Conservation (phyloP, 2,329 filamentous ascomycete genomes). For the Lojkania enalia region DNA sequence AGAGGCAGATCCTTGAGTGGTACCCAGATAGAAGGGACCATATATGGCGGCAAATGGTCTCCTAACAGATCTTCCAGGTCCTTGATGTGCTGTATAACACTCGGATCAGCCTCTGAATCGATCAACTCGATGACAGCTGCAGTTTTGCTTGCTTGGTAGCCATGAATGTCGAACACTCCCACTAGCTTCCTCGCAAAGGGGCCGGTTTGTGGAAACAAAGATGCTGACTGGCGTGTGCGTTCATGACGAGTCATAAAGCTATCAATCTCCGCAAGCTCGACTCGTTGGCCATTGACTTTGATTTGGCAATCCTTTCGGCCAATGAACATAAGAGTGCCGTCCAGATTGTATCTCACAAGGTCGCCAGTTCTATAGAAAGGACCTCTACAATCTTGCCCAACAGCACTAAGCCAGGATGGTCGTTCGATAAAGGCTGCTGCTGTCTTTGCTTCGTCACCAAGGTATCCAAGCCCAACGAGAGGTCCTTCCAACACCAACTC, state of each 20-base stretch:
- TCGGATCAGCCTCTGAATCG: not conserved
- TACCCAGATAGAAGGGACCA: constrained; percentile 11
- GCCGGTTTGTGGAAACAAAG: constrained; percentile 8
- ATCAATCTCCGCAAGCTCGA: constrained; percentile 34
- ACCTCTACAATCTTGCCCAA: constrained; percentile 21
- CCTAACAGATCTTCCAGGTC: not conserved
- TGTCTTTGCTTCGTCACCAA: constrained; percentile 14
- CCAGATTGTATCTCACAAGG: constrained; percentile 15
- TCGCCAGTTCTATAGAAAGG: constrained; percentile 28
- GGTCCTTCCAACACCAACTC: constrained; percentile 62
- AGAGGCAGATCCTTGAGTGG: constrained; percentile 7
- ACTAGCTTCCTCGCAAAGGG: constrained; percentile 8
- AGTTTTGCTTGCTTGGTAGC: not conserved
- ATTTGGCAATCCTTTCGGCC: constrained; percentile 36
- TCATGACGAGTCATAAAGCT: constrained; percentile 18
- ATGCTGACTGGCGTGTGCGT: constrained; percentile 18
- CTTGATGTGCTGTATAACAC: constrained; percentile 2
- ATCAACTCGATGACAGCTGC: not conserved
- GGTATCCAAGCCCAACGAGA: constrained; percentile 31
- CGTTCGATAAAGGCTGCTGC: constrained; percentile 9
- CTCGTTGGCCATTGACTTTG: constrained; percentile 35
- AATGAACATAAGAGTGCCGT: constrained; percentile 21
- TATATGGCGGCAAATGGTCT: constrained; percentile 9
- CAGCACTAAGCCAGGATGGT: not conserved
- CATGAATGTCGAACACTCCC: constrained; percentile 1